Evolutionary conservation across 2,329 filamentous ascomycete genomes (phyloP).

Genomic region (Leptographium galeiforme): DNA sequence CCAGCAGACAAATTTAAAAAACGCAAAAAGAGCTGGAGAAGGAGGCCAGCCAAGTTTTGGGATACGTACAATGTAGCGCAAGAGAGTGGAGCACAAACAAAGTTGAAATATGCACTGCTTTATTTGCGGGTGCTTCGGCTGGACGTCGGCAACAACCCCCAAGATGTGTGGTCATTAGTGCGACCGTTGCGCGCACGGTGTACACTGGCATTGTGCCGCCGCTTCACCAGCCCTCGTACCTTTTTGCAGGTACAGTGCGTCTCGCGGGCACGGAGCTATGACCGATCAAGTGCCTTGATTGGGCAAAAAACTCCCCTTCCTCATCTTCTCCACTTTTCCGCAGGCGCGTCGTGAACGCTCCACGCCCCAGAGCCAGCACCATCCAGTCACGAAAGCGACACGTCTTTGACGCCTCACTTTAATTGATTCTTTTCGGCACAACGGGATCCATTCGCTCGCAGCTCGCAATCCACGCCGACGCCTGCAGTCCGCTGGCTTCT

Average conservation of each 20-base stretch:
- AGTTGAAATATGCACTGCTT: background rate
- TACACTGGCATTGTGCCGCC: background rate
- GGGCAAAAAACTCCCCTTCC: too few species aligned
- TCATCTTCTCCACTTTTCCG: too few species aligned
- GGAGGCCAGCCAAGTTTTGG: background rate
- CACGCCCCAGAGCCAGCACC: slow-evolving; percentile 3
- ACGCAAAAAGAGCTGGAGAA: background rate
- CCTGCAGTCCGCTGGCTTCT: background rate
- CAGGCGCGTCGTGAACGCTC: slow-evolving; percentile 9
- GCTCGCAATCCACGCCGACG: background rate
- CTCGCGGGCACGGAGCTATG: too few species aligned
- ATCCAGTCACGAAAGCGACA: slow-evolving; percentile 16
- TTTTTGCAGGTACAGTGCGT: too few species aligned
- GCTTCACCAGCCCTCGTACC: background rate
- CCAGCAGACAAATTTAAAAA: background rate
- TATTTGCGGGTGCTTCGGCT: slow-evolving; percentile 1
- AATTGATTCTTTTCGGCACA: slow-evolving; percentile 11
- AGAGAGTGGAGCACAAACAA: background rate
- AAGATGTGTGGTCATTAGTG: background rate
- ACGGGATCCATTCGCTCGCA: slow-evolving; percentile 2
- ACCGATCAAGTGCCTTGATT: too few species aligned
- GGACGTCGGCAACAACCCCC: background rate
- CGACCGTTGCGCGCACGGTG: background rate
- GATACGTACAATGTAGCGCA: background rate
- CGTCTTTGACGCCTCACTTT: slow-evolving; percentile 11